Percentiles rank a stretch among this genome's conserved stretches.
phyloP scores from a whole-genome alignment of 495 filamentous ascomycete species.

The Aspergillus funiculosus region DNA sequence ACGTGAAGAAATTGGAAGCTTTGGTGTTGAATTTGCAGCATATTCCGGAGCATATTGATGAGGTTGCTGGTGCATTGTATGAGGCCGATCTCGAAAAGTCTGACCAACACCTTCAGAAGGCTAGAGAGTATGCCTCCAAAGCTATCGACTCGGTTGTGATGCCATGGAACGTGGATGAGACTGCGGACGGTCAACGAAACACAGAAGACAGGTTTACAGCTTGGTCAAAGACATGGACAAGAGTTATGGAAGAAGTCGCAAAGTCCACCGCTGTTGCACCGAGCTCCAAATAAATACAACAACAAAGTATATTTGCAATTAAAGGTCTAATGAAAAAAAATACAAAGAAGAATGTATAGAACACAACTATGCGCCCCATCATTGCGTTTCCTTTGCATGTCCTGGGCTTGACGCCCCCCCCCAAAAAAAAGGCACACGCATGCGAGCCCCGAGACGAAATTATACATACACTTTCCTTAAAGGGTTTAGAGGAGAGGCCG shows the following conservation, averaged over 20 bases:
- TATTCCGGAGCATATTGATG: constrained; percentile 44
- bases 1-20: constrained; percentile 24
- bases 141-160: constrained; percentile 25
- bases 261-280: constrained; percentile 21
- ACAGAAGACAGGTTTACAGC: constrained; percentile 41
- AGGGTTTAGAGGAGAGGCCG: too few relatives aligned
- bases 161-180: constrained; percentile 22
- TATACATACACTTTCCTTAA: constrained; percentile 7
- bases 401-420: neutral
- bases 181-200: constrained; percentile 14
- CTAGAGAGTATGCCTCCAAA: constrained; percentile 25
- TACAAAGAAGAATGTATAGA: constrained; percentile 3
- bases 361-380: too few relatives aligned
- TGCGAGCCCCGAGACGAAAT: constrained; percentile 8
- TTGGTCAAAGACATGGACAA: constrained; percentile 47
- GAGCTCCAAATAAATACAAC: neutral
- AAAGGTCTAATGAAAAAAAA: neutral
- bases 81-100: constrained; percentile 32
- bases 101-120: constrained; percentile 23
- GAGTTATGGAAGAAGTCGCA: constrained; percentile 41
- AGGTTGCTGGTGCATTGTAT: constrained; percentile 46
- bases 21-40: constrained; percentile 30
- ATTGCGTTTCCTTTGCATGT: neutral
- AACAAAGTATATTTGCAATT: neutral
- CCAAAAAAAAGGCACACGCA: too few relatives aligned